Evolutionary conservation across 2,329 filamentous ascomycete species (phyloP).

Genomic region (Sphaerulina vaccinii): DNA sequence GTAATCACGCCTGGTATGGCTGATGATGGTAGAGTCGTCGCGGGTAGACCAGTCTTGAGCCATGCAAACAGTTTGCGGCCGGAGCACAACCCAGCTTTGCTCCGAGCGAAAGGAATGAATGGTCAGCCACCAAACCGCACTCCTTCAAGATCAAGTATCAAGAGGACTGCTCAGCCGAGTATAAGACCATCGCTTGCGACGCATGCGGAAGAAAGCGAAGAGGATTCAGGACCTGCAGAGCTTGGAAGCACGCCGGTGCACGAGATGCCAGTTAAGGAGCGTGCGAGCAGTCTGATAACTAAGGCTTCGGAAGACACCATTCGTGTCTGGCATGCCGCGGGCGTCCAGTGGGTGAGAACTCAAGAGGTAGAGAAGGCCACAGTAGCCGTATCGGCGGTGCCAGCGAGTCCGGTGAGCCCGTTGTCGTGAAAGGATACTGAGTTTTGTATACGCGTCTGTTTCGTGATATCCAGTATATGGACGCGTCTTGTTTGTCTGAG

Average conservation of each 20-base stretch:
- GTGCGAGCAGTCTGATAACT: not conserved
- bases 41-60: not conserved
- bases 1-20: not conserved
- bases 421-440: not conserved
- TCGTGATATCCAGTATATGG: not conserved
- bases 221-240: not conserved
- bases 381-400: not conserved
- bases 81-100: constrained; percentile 3
- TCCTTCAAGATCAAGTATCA: not conserved
- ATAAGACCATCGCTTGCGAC: not conserved
- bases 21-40: not conserved
- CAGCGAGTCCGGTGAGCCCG: not conserved
- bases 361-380: not conserved
- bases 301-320: not conserved
- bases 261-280: not conserved
- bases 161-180: not conserved
- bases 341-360: not conserved
- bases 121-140: not conserved
- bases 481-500: not conserved
- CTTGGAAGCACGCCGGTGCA: not conserved
- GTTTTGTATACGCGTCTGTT: not conserved
- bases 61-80: constrained; percentile 11
- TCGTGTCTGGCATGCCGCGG: not conserved
- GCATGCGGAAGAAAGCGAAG: not conserved
- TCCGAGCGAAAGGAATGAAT: not conserved